These are phyloP conservation scores for Wallacemonas rigidus DNA, from an alignment of 208 protist genomes.

Conservation along the genomic window DNA sequence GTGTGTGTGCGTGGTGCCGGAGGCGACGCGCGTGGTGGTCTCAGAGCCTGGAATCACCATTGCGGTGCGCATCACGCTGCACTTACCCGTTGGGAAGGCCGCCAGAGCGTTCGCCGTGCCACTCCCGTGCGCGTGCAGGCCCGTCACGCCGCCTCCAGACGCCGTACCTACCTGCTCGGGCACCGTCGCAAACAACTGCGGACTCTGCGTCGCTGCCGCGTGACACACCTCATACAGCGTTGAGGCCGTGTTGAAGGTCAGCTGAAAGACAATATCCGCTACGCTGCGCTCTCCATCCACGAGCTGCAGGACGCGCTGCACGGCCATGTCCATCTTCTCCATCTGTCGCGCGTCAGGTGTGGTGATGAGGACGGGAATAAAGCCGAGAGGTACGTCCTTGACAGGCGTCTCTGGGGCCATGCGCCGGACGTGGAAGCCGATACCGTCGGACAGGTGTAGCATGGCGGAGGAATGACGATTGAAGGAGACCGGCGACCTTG, in stretches of 20 bases:
- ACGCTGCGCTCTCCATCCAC: constrained; percentile 76
- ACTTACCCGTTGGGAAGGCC: neutral
- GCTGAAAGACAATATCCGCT: constrained; percentile 55
- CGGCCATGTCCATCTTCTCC: constrained; percentile 68
- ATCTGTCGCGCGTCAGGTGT: constrained; percentile 31
- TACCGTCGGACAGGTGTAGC: constrained; percentile 54
- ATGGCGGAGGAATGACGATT: constrained; percentile 14
- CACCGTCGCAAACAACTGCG: neutral
- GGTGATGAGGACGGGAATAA: constrained; percentile 61
- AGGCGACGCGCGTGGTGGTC: neutral
- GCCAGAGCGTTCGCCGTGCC: too few relatives aligned
- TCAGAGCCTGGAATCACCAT: constrained; percentile 7
- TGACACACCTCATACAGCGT: constrained; percentile 46
- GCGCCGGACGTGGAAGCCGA: constrained; percentile 58
- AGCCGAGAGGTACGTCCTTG: constrained; percentile 44
- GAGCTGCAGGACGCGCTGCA: constrained; percentile 58
- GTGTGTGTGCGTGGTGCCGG: neutral
- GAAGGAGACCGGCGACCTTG: neutral
- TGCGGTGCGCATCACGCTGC: neutral
- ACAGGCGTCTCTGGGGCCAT: constrained; percentile 55
- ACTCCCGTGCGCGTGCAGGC: too few relatives aligned
- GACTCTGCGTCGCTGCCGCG: constrained; percentile 31
- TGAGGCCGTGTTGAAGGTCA: constrained; percentile 50
- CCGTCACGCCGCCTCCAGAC: neutral
- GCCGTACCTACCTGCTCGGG: neutral